Evolutionary conservation across 2,329 filamentous ascomycete genomes (phyloP), one percentile per base, ranked within the genome.

Genomic region (Ascochyta pisi): DNA sequence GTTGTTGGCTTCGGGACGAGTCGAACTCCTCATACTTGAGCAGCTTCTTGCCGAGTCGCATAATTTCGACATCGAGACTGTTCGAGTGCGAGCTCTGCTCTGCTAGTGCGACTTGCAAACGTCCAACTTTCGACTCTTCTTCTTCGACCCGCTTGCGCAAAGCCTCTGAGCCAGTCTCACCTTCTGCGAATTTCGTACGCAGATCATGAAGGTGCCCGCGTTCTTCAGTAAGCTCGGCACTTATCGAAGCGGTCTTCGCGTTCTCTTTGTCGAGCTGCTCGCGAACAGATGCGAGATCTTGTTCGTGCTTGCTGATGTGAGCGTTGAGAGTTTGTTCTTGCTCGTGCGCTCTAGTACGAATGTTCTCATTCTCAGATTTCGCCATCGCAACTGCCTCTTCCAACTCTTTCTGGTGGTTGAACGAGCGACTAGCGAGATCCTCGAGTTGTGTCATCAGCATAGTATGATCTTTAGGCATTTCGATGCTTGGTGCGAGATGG

Each of bases 81-180:
- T 88, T 89, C 31, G 90, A 84, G 57, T 89, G 88, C n/a, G 89
- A 89, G 65, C 90, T 87, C n/a, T 87, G 84, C 49, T 89, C 86
- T 3, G 89, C 87, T 19, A 96, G 81, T 66, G 91, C 86, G 64
- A 91, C 85, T 2, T 86, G 84, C 26, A 96, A 77, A 12, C 81
- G 82, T 22, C 84, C 83, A 4, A 91, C 84, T 73, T 87, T 90
- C 54, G 80, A 81, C 74, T 96, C 91, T 67, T 92, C 89, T 54
- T 91, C 89, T 38, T 88, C 86, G 3, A 96, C 82, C 50, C 87
- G 85, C 74, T 88, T 89, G 51, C 90, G 87, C 50, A 96, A 78
- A 26, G 86, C 87, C 73, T 93, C 91, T 0, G 91, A 92, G 5
- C 92, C 92, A 3, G 88, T 92, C 74, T 95, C 91, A 15, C 91